Evolutionary conservation across 805 yeast species (phyloP).

Genomic region (Metschnikowia noctiluminum): DNA sequence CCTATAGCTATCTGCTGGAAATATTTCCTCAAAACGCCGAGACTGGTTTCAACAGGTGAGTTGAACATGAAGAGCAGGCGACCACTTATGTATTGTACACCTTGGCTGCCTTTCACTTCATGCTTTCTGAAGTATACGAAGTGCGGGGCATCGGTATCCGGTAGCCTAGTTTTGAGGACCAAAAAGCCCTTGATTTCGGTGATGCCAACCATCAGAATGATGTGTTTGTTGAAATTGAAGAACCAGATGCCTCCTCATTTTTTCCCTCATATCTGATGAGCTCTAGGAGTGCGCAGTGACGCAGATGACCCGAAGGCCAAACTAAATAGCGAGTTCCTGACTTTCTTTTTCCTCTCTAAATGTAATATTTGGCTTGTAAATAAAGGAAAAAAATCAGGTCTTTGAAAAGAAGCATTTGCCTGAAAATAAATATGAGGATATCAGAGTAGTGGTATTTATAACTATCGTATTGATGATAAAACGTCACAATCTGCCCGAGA

Average conservation of each 20-base stretch:
- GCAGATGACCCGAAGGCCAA: background rate
- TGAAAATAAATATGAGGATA: too few relatives aligned
- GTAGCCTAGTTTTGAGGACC: constrained; percentile 47
- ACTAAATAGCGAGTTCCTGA: too few relatives aligned
- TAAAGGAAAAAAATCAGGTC: too few relatives aligned
- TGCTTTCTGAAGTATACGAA: constrained; percentile 69
- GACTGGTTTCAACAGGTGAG: constrained; percentile 61
- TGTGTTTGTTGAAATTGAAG: background rate
- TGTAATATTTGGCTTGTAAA: too few relatives aligned
- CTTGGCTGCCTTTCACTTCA: constrained; percentile 35
- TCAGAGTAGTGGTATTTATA: too few relatives aligned
- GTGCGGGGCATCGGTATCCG: constrained; percentile 43
- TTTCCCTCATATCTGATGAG: constrained; percentile 1
- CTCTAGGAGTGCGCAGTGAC: background rate
- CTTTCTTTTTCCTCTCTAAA: too few relatives aligned
- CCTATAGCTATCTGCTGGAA: constrained; percentile 61
- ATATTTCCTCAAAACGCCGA: constrained; percentile 51
- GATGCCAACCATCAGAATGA: constrained; percentile 9
- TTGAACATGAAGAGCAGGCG: constrained; percentile 73
- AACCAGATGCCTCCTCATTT: background rate
- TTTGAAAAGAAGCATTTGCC: too few relatives aligned
- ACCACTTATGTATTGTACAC: constrained; percentile 11
- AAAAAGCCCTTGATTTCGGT: constrained; percentile 56
- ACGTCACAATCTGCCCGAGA: too few relatives aligned
- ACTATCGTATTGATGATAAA: too few relatives aligned